Percentiles rank a stretch among this genome's conserved stretches.
Evolutionary conservation across 2,329 filamentous ascomycete genomes (phyloP).

Genomic region (Hypoxylon sp.): DNA sequence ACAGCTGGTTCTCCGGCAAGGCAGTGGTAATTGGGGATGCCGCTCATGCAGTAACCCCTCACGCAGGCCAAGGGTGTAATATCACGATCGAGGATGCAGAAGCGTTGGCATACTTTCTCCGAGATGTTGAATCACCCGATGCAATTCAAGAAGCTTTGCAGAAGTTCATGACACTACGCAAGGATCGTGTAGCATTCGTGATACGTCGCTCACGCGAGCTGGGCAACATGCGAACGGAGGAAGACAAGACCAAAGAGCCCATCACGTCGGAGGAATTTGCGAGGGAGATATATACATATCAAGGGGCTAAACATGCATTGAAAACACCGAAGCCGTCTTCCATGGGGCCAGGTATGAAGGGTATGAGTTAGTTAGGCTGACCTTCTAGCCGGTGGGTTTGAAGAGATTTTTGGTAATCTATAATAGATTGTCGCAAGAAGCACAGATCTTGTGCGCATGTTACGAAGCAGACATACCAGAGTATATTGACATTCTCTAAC

Average conservation of each 20-base stretch:
- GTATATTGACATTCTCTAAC: not conserved
- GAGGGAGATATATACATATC: constrained; percentile 43
- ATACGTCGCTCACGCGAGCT: constrained; percentile 43
- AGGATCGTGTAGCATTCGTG: constrained; percentile 44
- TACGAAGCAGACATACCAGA: not conserved
- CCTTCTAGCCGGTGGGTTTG: not conserved
- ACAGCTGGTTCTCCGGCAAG: constrained; percentile 46
- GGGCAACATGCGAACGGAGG: constrained; percentile 38
- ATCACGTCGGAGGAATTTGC: constrained; percentile 45
- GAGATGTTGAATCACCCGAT: constrained; percentile 33
- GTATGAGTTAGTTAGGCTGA: not conserved
- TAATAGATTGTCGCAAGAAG: not conserved
- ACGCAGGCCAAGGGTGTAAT: constrained; percentile 47
- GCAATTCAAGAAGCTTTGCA: constrained; percentile 22
- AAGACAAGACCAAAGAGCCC: constrained; percentile 38
- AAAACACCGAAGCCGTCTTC: constrained; percentile 11
- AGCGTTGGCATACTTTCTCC: constrained; percentile 41
- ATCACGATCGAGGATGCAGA: constrained; percentile 50
- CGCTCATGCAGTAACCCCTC: constrained; percentile 47
- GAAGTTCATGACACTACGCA: constrained; percentile 44
- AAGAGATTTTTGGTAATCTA: not conserved
- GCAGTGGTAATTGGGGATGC: constrained; percentile 49
- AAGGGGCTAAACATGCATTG: constrained; percentile 43
- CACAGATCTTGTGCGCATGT: not conserved
- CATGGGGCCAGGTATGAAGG: not conserved